These are phyloP conservation scores for Vicia sativa DNA, from an alignment of 306 rosid genomes.

Conservation along the genomic window DNA sequence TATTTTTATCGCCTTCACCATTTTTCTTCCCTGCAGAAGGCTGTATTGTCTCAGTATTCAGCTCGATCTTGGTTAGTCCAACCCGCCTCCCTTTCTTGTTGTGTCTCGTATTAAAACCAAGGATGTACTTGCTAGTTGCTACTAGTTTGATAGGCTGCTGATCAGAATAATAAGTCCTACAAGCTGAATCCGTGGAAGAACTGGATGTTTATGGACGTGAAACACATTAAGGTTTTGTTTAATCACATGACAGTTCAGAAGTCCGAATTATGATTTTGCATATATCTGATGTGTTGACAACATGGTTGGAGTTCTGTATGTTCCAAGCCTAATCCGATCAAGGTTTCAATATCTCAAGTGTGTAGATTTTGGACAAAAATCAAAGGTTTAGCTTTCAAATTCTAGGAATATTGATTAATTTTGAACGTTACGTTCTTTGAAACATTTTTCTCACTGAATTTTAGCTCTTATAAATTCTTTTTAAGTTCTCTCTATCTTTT, in stretches of 20 bases:
- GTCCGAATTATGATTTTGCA: neutral
- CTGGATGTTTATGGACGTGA: neutral
- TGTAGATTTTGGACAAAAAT: neutral
- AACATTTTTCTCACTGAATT: neutral
- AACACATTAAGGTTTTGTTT: constrained; percentile 15
- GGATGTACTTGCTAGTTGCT: neutral
- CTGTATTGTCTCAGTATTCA: constrained; percentile 1
- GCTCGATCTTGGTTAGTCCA: constrained; percentile 15
- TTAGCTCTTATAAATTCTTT: neutral
- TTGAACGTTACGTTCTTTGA: neutral
- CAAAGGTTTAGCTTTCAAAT: neutral
- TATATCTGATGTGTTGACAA: no score
- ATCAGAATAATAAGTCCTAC: constrained; percentile 12
- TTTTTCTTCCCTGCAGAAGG: constrained; percentile 6
- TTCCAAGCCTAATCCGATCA: no score
- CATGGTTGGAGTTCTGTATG: no score
- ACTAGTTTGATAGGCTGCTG: neutral
- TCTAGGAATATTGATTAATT: neutral
- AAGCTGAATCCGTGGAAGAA: constrained; percentile 25
- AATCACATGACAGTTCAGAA: constrained; percentile 9
- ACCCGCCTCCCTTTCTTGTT: neutral
- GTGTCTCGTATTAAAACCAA: constrained; percentile 5
- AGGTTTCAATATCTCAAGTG: no score
- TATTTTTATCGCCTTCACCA: constrained; percentile 7
- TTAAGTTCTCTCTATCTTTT: neutral